phyloP scores from a whole-genome alignment of 2,329 filamentous ascomycete genomes.

The Westerdykella sp. region DNA sequence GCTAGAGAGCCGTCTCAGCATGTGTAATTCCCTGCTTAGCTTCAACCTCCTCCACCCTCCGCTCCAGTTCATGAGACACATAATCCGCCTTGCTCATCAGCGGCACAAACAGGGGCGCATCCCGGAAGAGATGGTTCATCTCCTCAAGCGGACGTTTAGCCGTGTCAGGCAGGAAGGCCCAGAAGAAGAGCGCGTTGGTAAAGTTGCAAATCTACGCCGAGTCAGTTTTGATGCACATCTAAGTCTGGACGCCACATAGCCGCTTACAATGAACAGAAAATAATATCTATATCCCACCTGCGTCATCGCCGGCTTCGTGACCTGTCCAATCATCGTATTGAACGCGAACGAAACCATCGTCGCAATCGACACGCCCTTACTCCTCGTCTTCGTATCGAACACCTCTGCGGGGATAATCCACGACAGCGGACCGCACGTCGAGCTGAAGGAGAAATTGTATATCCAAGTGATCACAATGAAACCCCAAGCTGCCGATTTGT shows the following conservation, averaged over 20 bases:
- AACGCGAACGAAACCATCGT: slow-evolving; percentile 69
- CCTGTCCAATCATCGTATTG: slow-evolving; percentile 69
- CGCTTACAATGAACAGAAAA: slow-evolving; percentile 51
- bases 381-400: slow-evolving; percentile 69
- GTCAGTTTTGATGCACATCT: neutral
- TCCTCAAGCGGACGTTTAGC: slow-evolving; percentile 59
- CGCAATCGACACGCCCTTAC: slow-evolving; percentile 68
- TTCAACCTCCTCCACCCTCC: slow-evolving; percentile 52
- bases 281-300: slow-evolving; percentile 53
- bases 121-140: slow-evolving; percentile 61
- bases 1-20: too few species aligned
- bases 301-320: slow-evolving; percentile 56
- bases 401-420: slow-evolving; percentile 64
- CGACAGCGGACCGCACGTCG: slow-evolving; percentile 62
- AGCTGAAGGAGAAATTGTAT: slow-evolving; percentile 72
- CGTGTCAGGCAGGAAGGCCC: slow-evolving; percentile 61
- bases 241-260: neutral
- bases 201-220: slow-evolving; percentile 55
- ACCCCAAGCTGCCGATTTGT: slow-evolving; percentile 57
- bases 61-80: slow-evolving; percentile 53
- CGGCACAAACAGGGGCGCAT: slow-evolving; percentile 59
- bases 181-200: slow-evolving; percentile 63
- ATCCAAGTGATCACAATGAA: slow-evolving; percentile 75
- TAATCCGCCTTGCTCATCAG: slow-evolving; percentile 51
- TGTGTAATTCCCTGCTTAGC: slow-evolving; percentile 40